Conservation (phyloP, 768 basidiomycete genomes). For the Lactifluus hygrophoroides region DNA sequence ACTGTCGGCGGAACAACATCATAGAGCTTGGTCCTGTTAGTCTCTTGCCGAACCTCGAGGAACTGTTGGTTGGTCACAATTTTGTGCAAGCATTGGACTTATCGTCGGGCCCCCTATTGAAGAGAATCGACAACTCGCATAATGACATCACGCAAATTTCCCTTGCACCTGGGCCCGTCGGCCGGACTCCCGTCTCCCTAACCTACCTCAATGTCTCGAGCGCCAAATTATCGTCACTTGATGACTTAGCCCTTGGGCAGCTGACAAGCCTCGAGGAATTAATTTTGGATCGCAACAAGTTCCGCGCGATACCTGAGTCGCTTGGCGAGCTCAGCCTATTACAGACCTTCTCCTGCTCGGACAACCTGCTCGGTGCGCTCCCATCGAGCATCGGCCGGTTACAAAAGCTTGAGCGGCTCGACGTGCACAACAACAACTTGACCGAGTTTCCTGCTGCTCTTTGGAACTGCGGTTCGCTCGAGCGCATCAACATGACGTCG, state of each 20-base stretch:
- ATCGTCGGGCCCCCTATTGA: constrained; percentile 56
- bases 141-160: constrained; percentile 84
- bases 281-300: constrained; percentile 78
- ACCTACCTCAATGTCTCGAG: constrained; percentile 79
- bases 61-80: constrained; percentile 76
- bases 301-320: constrained; percentile 76
- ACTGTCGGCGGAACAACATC: constrained; percentile 82
- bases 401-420: constrained; percentile 63
- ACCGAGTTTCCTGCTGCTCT: constrained; percentile 62
- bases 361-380: constrained; percentile 74
- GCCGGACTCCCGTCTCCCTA: constrained; percentile 43
- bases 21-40: constrained; percentile 63
- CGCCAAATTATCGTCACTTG: constrained; percentile 78
- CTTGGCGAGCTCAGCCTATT: constrained; percentile 68
- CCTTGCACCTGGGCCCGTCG: constrained; percentile 43
- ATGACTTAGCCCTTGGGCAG: constrained; percentile 62
- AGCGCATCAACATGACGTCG: constrained; percentile 75
- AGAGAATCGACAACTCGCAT: constrained; percentile 64
- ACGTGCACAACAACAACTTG: constrained; percentile 88
- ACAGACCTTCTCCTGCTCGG: constrained; percentile 73
- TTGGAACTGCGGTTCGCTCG: constrained; percentile 76
- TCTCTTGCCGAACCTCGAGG: constrained; percentile 58
- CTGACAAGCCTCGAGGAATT: constrained; percentile 64
- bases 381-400: constrained; percentile 72
- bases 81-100: constrained; percentile 72